phyloP scores from a whole-genome alignment of 2,329 filamentous ascomycete species.

The Penicillium sp. region DNA sequence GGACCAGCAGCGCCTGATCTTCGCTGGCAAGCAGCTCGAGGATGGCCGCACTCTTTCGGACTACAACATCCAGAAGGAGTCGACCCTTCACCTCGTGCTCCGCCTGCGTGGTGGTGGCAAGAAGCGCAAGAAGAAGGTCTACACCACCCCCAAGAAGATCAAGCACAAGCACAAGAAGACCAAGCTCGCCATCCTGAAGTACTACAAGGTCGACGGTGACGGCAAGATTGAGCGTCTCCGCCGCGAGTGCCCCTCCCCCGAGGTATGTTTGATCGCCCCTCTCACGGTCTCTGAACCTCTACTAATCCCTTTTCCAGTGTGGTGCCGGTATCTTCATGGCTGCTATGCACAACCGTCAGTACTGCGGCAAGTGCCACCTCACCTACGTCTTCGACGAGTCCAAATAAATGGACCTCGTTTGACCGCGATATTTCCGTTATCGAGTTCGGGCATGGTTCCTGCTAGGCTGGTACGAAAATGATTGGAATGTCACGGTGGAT shows the following conservation, averaged over 20 bases:
- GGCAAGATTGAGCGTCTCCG: slow-evolving; percentile 99
- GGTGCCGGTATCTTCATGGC: slow-evolving; percentile 99
- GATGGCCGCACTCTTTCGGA: slow-evolving; percentile 98
- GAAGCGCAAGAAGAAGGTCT: slow-evolving; percentile 99
- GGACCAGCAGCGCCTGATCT: slow-evolving; percentile 99
- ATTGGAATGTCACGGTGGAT: slow-evolving; percentile 18
- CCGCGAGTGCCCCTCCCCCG: slow-evolving; percentile 91
- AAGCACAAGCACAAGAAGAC: slow-evolving; percentile 99
- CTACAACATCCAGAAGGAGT: slow-evolving; percentile 99
- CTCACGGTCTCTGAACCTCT: background rate
- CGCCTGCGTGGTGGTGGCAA: slow-evolving; percentile 97
- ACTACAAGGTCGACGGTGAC: slow-evolving; percentile 99
- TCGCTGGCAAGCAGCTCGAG: slow-evolving; percentile 99
- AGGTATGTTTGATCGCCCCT: slow-evolving; percentile 57
- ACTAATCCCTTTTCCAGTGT: slow-evolving; percentile 62
- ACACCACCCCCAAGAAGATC: slow-evolving; percentile 99
- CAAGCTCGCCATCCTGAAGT: slow-evolving; percentile 99
- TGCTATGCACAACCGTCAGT: slow-evolving; percentile 99
- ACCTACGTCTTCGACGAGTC: slow-evolving; percentile 70
- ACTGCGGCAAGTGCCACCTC: slow-evolving; percentile 75
- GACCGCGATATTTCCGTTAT: slow-evolving; percentile 14
- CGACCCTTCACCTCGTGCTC: slow-evolving; percentile 94
- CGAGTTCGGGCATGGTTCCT: slow-evolving; percentile 12
- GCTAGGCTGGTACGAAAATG: slow-evolving; percentile 11
- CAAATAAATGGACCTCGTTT: slow-evolving; percentile 46